These are phyloP conservation scores for Colletotrichum melonis DNA, from an alignment of 2,329 filamentous ascomycete genomes.

Conservation along the genomic window DNA sequence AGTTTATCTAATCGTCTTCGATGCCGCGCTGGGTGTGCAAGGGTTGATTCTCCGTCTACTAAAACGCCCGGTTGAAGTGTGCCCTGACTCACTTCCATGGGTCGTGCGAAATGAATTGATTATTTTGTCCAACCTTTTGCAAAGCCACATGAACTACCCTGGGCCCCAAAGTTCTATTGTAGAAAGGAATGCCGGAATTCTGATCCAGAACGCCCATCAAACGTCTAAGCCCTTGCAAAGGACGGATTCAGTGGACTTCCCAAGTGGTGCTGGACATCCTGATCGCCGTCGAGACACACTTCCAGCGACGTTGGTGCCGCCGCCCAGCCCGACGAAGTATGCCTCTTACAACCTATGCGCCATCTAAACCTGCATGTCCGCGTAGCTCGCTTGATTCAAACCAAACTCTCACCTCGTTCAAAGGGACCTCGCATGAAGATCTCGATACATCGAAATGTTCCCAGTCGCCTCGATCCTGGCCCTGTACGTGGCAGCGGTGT, in stretches of 20 bases:
- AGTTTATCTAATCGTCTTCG: neutral
- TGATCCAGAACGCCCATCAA: slow-evolving; percentile 11
- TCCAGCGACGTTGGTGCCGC: slow-evolving; percentile 8
- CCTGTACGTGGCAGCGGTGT: neutral
- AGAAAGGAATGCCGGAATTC: slow-evolving; percentile 19
- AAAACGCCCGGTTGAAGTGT: neutral
- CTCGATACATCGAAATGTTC: neutral
- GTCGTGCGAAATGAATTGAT: neutral
- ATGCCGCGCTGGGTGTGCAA: neutral
- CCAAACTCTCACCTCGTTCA: neutral
- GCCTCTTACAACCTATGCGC: slow-evolving; percentile 10
- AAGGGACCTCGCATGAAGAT: slow-evolving; percentile 3
- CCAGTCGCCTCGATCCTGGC: neutral
- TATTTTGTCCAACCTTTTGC: neutral
- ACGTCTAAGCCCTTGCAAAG: neutral
- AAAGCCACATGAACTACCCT: neutral
- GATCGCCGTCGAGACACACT: slow-evolving; percentile 1
- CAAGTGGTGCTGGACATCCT: slow-evolving; percentile 1
- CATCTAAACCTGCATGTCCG: neutral
- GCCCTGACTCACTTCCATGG: neutral
- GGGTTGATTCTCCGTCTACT: neutral
- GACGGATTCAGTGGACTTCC: slow-evolving; percentile 1
- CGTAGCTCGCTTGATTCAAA: neutral
- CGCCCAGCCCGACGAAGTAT: neutral
- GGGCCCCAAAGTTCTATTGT: slow-evolving; percentile 6